phyloP scores from a whole-genome alignment of 2,329 filamentous ascomycete species.

The Teratosphaeria pseudoeucalypti region DNA sequence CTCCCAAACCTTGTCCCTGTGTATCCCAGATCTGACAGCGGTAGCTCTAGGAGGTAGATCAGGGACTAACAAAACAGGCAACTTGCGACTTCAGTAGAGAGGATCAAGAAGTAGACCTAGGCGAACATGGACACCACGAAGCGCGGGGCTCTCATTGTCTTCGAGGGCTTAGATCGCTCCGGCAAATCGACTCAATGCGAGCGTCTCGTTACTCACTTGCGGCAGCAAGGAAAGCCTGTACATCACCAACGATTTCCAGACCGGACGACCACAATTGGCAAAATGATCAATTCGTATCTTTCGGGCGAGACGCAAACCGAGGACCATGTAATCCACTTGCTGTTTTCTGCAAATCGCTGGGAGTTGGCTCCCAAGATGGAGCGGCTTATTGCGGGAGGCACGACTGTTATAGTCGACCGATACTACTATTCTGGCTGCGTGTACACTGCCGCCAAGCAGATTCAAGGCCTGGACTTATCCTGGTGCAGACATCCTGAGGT shows the following conservation, averaged over 20 bases:
- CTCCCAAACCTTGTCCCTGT: background rate
- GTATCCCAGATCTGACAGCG: background rate
- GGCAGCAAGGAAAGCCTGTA: constrained; percentile 41
- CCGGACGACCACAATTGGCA: constrained; percentile 70
- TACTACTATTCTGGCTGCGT: constrained; percentile 94
- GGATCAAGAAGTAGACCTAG: background rate
- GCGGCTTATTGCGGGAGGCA: constrained; percentile 49
- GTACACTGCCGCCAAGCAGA: constrained; percentile 81
- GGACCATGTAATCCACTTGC: constrained; percentile 79
- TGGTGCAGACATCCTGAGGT: constrained; percentile 83
- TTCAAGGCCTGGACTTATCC: constrained; percentile 54
- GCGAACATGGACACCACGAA: background rate
- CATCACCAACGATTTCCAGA: constrained; percentile 62
- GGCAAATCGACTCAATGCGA: constrained; percentile 88
- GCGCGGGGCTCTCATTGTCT: constrained; percentile 62
- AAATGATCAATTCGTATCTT: constrained; percentile 78
- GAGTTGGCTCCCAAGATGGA: constrained; percentile 45
- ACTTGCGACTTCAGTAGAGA: background rate
- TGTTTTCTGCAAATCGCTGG: constrained; percentile 89
- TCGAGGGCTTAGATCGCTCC: constrained; percentile 81
- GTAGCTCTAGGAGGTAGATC: background rate
- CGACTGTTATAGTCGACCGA: constrained; percentile 74
- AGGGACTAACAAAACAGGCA: background rate
- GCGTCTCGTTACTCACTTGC: constrained; percentile 48
- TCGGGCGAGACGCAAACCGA: constrained; percentile 48